A percentile compares a stretch with the other conserved stretches of the same genome.
These are phyloP conservation scores for Arctium lappa DNA, from an alignment of 129 eudicot species.

Conservation along the genomic window DNA sequence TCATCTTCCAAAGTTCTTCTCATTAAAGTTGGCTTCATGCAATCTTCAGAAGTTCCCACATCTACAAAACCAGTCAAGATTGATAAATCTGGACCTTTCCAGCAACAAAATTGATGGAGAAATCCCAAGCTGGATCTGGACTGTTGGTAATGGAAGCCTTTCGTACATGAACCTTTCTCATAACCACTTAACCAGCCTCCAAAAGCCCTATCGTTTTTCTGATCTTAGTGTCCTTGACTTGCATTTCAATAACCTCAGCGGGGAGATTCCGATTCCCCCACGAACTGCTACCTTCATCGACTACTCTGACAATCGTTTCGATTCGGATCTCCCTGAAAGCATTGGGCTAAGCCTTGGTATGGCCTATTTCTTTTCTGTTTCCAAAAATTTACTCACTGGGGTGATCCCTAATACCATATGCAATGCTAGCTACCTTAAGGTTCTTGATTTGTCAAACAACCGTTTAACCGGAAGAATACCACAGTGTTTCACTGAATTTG, in stretches of 20 bases:
- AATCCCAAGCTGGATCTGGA: slow-evolving; percentile 72
- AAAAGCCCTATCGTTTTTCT: slow-evolving; percentile 25
- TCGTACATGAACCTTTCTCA: slow-evolving; percentile 49
- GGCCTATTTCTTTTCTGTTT: slow-evolving; percentile 46
- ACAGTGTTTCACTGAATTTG: slow-evolving; percentile 34
- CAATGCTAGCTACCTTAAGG: slow-evolving; percentile 34
- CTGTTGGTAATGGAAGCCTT: slow-evolving; percentile 30
- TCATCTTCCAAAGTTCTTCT: slow-evolving; percentile 33
- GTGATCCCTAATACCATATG: slow-evolving; percentile 50
- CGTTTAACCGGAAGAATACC: slow-evolving; percentile 40
- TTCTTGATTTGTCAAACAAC: slow-evolving; percentile 59
- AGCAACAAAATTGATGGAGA: slow-evolving; percentile 50
- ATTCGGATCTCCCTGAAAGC: slow-evolving; percentile 34
- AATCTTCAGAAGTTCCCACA: slow-evolving; percentile 44
- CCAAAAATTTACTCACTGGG: slow-evolving; percentile 49
- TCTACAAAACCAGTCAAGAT: slow-evolving; percentile 40
- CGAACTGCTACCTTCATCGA: slow-evolving; percentile 38
- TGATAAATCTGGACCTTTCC: slow-evolving; percentile 60
- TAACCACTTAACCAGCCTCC: slow-evolving; percentile 32
- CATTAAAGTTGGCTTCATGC: slow-evolving; percentile 65
- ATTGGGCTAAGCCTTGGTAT: slow-evolving; percentile 16
- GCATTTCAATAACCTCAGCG: slow-evolving; percentile 46
- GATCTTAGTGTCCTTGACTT: slow-evolving; percentile 44
- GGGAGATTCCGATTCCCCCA: slow-evolving; percentile 49
- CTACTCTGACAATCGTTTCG: slow-evolving; percentile 55